A percentile compares a stretch with the other conserved stretches of the same genome.
phyloP scores from a whole-genome alignment of 441 rosid species.

The Sinapis alba region DNA sequence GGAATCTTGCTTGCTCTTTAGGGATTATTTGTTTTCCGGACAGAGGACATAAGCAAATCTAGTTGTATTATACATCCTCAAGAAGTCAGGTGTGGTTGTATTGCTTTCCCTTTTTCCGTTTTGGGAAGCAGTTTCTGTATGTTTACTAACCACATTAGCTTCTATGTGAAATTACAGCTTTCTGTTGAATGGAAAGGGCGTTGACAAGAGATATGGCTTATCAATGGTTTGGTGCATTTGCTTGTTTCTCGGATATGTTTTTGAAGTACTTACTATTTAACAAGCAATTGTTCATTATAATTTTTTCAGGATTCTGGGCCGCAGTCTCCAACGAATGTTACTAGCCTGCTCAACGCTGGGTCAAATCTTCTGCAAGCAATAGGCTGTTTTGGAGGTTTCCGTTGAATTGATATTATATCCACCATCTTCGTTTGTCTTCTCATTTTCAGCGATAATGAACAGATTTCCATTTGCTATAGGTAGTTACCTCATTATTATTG shows the following conservation, averaged over 20 bases:
- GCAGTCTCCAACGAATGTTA: conserved; percentile 75
- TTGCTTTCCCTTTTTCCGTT: neutral
- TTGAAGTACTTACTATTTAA: neutral
- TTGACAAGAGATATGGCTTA: conserved; percentile 61
- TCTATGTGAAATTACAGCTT: conserved; percentile 53
- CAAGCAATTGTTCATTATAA: conserved; percentile 11
- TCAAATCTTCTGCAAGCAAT: conserved; percentile 90
- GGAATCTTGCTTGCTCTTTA: conserved; percentile 30
- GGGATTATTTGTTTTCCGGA: conserved; percentile 71
- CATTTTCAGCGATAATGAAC: conserved; percentile 36
- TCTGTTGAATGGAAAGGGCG: conserved; percentile 74
- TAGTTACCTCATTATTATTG: conserved; percentile 63
- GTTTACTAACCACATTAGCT: conserved; percentile 17
- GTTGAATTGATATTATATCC: conserved; percentile 12
- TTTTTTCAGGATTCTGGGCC: conserved; percentile 72
- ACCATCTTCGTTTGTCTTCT: conserved; percentile 7
- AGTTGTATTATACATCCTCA: conserved; percentile 82
- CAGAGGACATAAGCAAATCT: conserved; percentile 69
- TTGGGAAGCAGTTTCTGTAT: conserved; percentile 15
- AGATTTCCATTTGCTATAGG: conserved; percentile 51
- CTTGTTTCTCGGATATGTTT: neutral
- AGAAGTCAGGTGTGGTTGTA: conserved; percentile 69
- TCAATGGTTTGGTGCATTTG: conserved; percentile 59
- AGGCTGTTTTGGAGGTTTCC: conserved; percentile 78
- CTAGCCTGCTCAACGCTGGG: conserved; percentile 69